Conservation (phyloP, 257 asterid genomes). For the Solanum paucissectum region DNA sequence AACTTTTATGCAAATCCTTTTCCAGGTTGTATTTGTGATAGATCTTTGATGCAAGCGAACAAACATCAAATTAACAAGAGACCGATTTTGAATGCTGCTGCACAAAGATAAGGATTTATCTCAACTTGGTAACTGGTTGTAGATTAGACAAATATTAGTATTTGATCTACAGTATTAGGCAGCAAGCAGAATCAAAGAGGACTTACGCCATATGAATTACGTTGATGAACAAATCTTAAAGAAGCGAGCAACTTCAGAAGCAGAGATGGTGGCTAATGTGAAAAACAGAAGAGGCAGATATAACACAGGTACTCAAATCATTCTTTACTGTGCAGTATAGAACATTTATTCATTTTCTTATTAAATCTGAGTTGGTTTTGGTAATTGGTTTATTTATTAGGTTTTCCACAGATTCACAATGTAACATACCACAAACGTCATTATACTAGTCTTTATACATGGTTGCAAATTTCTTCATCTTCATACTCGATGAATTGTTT, state of each 20-base stretch:
- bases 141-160: not conserved
- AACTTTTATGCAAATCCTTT: slow-evolving; percentile 59
- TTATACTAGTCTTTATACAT: not conserved
- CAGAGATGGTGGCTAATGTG: not conserved
- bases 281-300: not conserved
- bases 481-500: not conserved
- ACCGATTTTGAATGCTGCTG: slow-evolving; percentile 2
- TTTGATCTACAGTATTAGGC: not conserved
- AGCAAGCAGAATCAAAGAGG: not conserved
- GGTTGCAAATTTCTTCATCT: not conserved
- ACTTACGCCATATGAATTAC: not conserved
- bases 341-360: not conserved
- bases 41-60: slow-evolving; percentile 8
- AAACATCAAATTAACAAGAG: slow-evolving; percentile 6
- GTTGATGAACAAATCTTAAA: not conserved
- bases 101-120: not conserved
- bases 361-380: not conserved
- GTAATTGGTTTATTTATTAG: not conserved
- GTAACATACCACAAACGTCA: not conserved
- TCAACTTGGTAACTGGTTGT: not conserved
- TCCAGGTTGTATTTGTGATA: slow-evolving; percentile 51
- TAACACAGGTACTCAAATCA: not conserved
- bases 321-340: not conserved
- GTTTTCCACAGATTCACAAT: not conserved
- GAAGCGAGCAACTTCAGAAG: not conserved